Percentiles rank a stretch among this genome's conserved stretches.
phyloP scores from a whole-genome alignment of 768 basidiomycete species.

The Inosperma sp. region DNA sequence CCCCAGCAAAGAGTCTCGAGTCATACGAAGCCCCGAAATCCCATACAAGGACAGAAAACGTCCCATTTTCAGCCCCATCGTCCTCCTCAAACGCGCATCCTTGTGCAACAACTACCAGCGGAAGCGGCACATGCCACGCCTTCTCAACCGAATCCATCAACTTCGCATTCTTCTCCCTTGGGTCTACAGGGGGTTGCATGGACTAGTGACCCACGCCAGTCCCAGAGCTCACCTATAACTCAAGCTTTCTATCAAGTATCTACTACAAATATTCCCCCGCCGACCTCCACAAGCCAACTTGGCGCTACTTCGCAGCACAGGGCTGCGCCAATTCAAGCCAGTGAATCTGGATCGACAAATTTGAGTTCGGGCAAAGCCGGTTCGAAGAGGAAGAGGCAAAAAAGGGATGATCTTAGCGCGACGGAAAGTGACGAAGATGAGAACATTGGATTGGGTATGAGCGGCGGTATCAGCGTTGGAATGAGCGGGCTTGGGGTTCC shows the following conservation, averaged over 20 bases:
- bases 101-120: conserved; percentile 8
- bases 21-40: conserved; percentile 2
- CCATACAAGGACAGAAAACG: background rate
- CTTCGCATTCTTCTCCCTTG: conserved; percentile 14
- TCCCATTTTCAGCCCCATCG: conserved; percentile 11
- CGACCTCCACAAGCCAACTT: background rate
- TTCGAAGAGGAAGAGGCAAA: conserved; percentile 27
- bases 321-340: background rate
- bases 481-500: conserved; percentile 41
- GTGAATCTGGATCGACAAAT: background rate
- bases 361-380: conserved; percentile 4
- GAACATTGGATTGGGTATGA: conserved; percentile 23
- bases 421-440: conserved; percentile 41
- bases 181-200: conserved; percentile 16
- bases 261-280: background rate
- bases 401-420: conserved; percentile 30
- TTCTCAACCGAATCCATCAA: conserved; percentile 14
- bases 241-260: conserved; percentile 3
- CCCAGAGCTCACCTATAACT: background rate
- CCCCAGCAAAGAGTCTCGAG: conserved; percentile 3
- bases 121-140: conserved; percentile 5
- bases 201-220: conserved; percentile 8
- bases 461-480: conserved; percentile 44
- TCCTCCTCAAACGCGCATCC: conserved; percentile 9
- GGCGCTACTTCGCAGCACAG: background rate